A percentile compares a stretch with the other conserved stretches of the same genome.
phyloP scores from a whole-genome alignment of 768 basidiomycete genomes.

The Symmetrospora coprosmae region DNA sequence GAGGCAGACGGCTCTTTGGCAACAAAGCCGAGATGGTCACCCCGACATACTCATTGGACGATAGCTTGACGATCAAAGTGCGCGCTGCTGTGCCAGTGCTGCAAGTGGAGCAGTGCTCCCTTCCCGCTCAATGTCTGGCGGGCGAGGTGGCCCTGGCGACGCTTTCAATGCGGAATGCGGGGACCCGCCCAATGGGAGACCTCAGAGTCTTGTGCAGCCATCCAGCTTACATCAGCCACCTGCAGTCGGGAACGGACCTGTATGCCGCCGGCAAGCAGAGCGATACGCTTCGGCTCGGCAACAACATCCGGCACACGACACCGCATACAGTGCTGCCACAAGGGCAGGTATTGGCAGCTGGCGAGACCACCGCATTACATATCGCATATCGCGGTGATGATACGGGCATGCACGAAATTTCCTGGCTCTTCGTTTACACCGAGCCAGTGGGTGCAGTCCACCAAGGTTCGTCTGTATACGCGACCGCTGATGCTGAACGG shows the following conservation, averaged over 20 bases:
- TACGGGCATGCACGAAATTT: too few species aligned
- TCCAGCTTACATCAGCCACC: neutral
- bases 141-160: slow-evolving; percentile 39
- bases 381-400: too few species aligned
- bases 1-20: slow-evolving; percentile 62
- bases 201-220: slow-evolving; percentile 21
- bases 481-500: too few species aligned
- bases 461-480: too few species aligned
- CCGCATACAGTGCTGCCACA: neutral
- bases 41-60: slow-evolving; percentile 59
- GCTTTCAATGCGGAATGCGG: slow-evolving; percentile 22
- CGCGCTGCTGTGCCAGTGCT: slow-evolving; percentile 55
- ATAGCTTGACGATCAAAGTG: slow-evolving; percentile 49
- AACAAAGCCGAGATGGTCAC: slow-evolving; percentile 56
- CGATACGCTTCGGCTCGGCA: neutral
- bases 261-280: neutral
- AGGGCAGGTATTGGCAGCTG: neutral
- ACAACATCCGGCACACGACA: neutral
- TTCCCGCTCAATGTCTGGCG: slow-evolving; percentile 17
- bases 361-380: neutral
- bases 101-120: slow-evolving; percentile 34
- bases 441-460: too few species aligned
- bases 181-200: neutral
- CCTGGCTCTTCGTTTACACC: too few species aligned
- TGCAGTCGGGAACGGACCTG: neutral